These are phyloP conservation scores for Talaromyces islandicus DNA, from an alignment of 2,329 filamentous ascomycete species.

Conservation along the genomic window DNA sequence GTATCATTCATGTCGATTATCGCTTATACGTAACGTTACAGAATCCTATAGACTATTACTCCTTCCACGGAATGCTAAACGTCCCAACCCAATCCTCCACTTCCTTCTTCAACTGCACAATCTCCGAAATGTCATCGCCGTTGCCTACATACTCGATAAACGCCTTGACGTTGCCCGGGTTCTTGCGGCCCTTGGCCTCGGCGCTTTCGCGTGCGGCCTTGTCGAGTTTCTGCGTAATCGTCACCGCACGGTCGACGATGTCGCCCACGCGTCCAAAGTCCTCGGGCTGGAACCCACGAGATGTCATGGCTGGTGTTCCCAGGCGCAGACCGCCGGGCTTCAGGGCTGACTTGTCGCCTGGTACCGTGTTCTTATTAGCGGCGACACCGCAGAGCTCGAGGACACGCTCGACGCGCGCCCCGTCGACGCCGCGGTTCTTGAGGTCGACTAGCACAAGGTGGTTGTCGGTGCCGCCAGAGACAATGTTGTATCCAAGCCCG, in stretches of 20 bases:
- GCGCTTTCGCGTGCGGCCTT: slow-evolving; percentile 64
- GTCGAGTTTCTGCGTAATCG: slow-evolving; percentile 70
- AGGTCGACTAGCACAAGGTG: slow-evolving; percentile 96
- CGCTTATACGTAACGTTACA: background rate
- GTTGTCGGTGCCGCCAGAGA: slow-evolving; percentile 92
- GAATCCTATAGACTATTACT: slow-evolving; percentile 21
- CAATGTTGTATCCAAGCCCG: slow-evolving; percentile 82
- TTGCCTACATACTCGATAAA: slow-evolving; percentile 85
- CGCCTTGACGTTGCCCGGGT: slow-evolving; percentile 97
- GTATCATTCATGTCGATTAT: background rate
- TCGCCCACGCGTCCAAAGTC: slow-evolving; percentile 85
- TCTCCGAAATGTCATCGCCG: slow-evolving; percentile 73
- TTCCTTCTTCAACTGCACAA: slow-evolving; percentile 81
- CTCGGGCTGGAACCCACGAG: slow-evolving; percentile 78
- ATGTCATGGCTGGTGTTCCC: slow-evolving; percentile 96
- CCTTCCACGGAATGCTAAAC: slow-evolving; percentile 81
- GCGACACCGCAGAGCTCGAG: slow-evolving; percentile 90
- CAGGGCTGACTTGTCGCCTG: slow-evolving; percentile 87
- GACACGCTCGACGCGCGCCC: slow-evolving; percentile 84
- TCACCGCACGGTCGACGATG: slow-evolving; percentile 77
- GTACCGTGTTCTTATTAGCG: slow-evolving; percentile 99
- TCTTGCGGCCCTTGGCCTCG: slow-evolving; percentile 78
- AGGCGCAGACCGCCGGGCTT: slow-evolving; percentile 90
- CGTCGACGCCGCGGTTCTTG: slow-evolving; percentile 78
- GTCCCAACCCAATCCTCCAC: slow-evolving; percentile 80